A percentile compares a stretch with the other conserved stretches of the same genome.
Conservation (phyloP, 495 filamentous ascomycete species). For the Schizothecium vesticola region DNA sequence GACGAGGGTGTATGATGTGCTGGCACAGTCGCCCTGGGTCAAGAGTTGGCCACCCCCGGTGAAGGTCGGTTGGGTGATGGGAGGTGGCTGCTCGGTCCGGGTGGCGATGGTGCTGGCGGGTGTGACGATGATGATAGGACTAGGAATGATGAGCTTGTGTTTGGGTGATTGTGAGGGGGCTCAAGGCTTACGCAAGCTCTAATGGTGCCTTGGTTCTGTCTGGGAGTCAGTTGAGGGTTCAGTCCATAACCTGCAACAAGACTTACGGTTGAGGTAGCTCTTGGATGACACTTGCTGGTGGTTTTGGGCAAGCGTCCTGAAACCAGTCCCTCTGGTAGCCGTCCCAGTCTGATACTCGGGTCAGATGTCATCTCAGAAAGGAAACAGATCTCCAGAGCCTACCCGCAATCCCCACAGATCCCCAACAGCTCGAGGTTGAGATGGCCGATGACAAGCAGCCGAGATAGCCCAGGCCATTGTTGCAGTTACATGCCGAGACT, state of each 20-base stretch:
- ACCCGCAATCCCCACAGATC: constrained; percentile 10
- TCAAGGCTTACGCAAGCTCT: constrained; percentile 8
- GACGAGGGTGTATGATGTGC: constrained; percentile 20
- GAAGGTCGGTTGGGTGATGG: constrained; percentile 7
- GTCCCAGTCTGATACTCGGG: constrained; percentile 13
- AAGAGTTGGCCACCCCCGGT: constrained; percentile 15
- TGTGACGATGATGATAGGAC: constrained; percentile 8
- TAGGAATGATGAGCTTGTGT: neutral
- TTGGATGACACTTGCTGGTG: constrained; percentile 17
- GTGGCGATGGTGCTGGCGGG: constrained; percentile 2
- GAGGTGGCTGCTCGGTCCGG: neutral
- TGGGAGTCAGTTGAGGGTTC: neutral
- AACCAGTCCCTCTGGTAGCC: constrained; percentile 21
- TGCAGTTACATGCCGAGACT: constrained; percentile 17
- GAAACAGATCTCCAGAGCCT: neutral
- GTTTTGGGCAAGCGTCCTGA: constrained; percentile 13
- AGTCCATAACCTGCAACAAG: neutral
- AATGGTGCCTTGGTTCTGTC: constrained; percentile 12
- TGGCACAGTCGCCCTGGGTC: constrained; percentile 9
- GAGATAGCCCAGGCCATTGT: constrained; percentile 19
- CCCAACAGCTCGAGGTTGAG: constrained; percentile 18
- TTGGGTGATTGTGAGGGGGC: neutral
- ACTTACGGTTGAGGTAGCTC: constrained; percentile 17
- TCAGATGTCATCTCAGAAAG: neutral
- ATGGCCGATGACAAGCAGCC: constrained; percentile 22